These are phyloP conservation scores for Colletotrichum sp. DNA, from an alignment of 2,329 filamentous ascomycete species.

Conservation along the genomic window DNA sequence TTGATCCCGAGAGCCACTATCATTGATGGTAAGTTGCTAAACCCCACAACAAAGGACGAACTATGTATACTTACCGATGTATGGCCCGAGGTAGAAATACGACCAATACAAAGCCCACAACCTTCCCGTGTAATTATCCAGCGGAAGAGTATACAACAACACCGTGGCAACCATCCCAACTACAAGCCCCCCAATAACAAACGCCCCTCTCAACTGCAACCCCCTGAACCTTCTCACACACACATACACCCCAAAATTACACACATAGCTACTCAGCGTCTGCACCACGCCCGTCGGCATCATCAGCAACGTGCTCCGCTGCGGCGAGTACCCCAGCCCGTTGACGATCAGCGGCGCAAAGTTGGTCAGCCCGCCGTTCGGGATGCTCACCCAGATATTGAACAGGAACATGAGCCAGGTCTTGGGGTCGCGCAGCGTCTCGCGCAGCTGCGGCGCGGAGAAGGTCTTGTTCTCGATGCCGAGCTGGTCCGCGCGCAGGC, in stretches of 20 bases:
- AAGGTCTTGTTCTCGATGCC: conserved; percentile 59
- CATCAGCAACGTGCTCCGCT: not conserved
- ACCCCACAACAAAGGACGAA: too few relatives aligned
- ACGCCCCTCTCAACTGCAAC: not conserved
- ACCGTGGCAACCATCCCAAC: not conserved
- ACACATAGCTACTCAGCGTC: not conserved
- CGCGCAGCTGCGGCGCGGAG: not conserved
- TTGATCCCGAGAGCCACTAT: not conserved
- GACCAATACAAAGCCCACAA: not conserved
- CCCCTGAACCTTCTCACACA: not conserved
- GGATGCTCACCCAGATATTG: not conserved
- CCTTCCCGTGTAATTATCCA: not conserved
- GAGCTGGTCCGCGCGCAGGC: conserved; percentile 55
- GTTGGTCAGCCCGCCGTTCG: not conserved
- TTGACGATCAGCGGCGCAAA: not conserved
- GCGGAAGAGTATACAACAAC: not conserved
- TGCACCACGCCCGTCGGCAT: not conserved
- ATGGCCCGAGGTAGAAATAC: not conserved
- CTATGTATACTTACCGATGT: too few relatives aligned
- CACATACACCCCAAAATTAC: not conserved
- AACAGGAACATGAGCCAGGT: not conserved
- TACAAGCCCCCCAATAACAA: not conserved
- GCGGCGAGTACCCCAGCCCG: not conserved
- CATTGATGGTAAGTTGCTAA: too few relatives aligned
- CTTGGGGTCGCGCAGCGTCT: not conserved